Evolutionary conservation across 805 yeast genomes (phyloP).

Genomic region (Ogataea ramenticola): DNA sequence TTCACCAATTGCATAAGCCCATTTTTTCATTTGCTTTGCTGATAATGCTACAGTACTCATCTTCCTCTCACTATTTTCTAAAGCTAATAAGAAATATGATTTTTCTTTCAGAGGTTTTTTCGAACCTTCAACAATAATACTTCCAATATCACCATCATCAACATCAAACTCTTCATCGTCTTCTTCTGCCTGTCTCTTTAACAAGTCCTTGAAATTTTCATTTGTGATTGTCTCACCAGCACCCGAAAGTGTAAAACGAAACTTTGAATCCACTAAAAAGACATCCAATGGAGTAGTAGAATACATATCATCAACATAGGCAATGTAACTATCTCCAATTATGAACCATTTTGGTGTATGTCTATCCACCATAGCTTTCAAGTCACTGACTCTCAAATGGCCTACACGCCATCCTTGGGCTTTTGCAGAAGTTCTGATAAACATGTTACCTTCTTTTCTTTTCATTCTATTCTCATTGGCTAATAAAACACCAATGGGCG

Average conservation of each 20-base stretch:
- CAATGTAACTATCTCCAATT: constrained; percentile 75
- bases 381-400: constrained; percentile 71
- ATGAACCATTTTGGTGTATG: constrained; percentile 91
- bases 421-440: constrained; percentile 74
- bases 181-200: constrained; percentile 10
- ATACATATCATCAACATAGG: constrained; percentile 78
- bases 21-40: constrained; percentile 52
- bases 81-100: constrained; percentile 46
- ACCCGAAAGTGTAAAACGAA: constrained; percentile 40
- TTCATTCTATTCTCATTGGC: constrained; percentile 74
- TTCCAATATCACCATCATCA: constrained; percentile 35
- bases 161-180: constrained; percentile 25
- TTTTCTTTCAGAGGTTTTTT: constrained; percentile 19
- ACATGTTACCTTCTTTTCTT: constrained; percentile 85
- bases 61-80: constrained; percentile 75
- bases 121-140: constrained; percentile 30
- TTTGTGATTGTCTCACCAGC: constrained; percentile 14
- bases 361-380: constrained; percentile 82
- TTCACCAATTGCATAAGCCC: constrained; percentile 67
- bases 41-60: constrained; percentile 66
- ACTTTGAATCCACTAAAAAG: constrained; percentile 76
- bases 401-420: constrained; percentile 96
- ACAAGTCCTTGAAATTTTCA: constrained; percentile 16
- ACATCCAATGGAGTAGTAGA: constrained; percentile 89
- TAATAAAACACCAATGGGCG: constrained; percentile 78